Evolutionary conservation across 1,284 basidiomycete species (phyloP).

Genomic region (Trametes pubescens): DNA sequence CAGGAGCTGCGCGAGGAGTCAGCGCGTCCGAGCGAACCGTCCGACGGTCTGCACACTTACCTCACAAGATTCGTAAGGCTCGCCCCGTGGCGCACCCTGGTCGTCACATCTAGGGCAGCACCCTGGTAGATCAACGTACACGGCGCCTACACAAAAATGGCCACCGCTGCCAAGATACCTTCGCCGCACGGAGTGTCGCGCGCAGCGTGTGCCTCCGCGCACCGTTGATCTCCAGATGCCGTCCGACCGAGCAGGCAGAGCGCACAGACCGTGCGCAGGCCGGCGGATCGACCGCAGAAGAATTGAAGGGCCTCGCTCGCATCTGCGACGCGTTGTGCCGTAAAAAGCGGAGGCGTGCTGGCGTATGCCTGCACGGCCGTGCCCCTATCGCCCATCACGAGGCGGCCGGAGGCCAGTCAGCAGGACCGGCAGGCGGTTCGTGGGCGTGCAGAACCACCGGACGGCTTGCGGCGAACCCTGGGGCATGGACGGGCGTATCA

Average conservation of each 20-base stretch:
- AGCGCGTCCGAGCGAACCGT: not conserved
- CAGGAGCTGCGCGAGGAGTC: not conserved
- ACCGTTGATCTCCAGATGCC: not conserved
- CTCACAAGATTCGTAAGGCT: not conserved
- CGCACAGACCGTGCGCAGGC: not conserved
- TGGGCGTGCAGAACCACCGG: not conserved
- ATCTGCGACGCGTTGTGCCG: slow-evolving; percentile 16
- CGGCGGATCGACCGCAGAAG: slow-evolving; percentile 3
- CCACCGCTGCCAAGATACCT: slow-evolving; percentile 9
- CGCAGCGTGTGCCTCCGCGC: not conserved
- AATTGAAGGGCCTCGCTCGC: not conserved
- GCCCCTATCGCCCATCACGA: slow-evolving; percentile 30
- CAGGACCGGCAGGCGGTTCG: slow-evolving; percentile 19
- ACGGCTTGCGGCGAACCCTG: not conserved
- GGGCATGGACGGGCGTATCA: not conserved
- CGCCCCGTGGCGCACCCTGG: not conserved
- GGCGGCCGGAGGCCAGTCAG: slow-evolving; percentile 19
- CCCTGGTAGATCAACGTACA: not conserved
- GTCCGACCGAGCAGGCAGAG: not conserved
- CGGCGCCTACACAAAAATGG: not conserved
- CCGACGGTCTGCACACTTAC: not conserved
- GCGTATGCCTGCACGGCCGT: not conserved
- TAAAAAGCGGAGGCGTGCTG: slow-evolving; percentile 14
- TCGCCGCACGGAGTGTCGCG: not conserved
- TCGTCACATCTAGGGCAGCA: not conserved